These are phyloP conservation scores for Carex sylvatica DNA, from an alignment of 202 grass and related monocot species.

Conservation along the genomic window DNA sequence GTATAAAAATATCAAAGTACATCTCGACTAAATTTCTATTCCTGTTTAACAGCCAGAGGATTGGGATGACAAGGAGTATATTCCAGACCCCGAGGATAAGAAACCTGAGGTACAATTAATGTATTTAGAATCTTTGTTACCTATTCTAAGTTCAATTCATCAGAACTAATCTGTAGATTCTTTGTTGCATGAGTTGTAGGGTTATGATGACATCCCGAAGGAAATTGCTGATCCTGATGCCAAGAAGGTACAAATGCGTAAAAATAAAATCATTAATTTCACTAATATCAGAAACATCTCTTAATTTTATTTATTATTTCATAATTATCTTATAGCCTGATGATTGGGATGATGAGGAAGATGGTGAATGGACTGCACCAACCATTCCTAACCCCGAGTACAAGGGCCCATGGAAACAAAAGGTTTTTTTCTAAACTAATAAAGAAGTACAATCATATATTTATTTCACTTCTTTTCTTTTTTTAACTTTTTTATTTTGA, in stretches of 20 bases:
- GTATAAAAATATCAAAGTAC: background rate
- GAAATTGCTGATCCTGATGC: slow-evolving; percentile 77
- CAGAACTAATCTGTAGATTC: slow-evolving; percentile 1
- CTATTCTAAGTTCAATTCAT: background rate
- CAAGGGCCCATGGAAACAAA: slow-evolving; percentile 84
- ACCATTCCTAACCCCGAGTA: slow-evolving; percentile 83
- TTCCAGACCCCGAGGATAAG: slow-evolving; percentile 78
- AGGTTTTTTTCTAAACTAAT: slow-evolving; percentile 33
- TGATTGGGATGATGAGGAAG: slow-evolving; percentile 87
- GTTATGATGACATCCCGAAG: slow-evolving; percentile 70
- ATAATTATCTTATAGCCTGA: slow-evolving; percentile 48
- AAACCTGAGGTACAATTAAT: slow-evolving; percentile 62
- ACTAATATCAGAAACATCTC: background rate
- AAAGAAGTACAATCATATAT: background rate
- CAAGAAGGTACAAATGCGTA: slow-evolving; percentile 45
- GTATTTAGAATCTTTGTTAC: background rate
- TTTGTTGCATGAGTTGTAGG: slow-evolving; percentile 40
- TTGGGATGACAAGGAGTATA: slow-evolving; percentile 84
- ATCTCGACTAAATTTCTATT: background rate
- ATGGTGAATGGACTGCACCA: slow-evolving; percentile 82
- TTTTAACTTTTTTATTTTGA: slow-evolving; percentile 1
- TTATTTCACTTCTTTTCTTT: background rate
- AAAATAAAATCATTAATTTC: background rate
- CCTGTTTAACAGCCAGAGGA: slow-evolving; percentile 59
- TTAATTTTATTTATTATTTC: background rate